Conservation (phyloP, 2,329 filamentous ascomycete genomes). For the Exophiala sideris region DNA sequence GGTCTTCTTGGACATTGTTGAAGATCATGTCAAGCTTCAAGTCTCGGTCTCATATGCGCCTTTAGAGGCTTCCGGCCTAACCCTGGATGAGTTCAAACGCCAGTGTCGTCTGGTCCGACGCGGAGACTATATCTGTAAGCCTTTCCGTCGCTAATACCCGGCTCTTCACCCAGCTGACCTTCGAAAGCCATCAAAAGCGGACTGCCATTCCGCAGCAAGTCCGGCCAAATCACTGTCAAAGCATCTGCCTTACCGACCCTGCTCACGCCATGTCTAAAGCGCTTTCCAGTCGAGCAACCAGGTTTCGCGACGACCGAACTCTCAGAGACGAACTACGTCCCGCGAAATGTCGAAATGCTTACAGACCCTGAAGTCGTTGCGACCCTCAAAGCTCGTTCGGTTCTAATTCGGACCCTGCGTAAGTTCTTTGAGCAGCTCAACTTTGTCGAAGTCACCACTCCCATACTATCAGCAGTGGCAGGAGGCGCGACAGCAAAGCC, state of each 20-base stretch:
- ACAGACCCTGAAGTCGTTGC: constrained; percentile 67
- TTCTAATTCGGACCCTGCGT: constrained; percentile 70
- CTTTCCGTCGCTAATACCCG: constrained; percentile 15
- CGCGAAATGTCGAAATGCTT: constrained; percentile 80
- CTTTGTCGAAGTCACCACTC: constrained; percentile 88
- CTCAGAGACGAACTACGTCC: constrained; percentile 50
- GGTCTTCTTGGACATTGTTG: constrained; percentile 76
- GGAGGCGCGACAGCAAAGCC: constrained; percentile 86
- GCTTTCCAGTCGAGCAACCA: constrained; percentile 58
- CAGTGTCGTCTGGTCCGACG: constrained; percentile 60
- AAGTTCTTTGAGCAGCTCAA: constrained; percentile 66
- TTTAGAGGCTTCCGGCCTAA: constrained; percentile 36
- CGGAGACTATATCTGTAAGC: constrained; percentile 80
- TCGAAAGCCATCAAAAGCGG: constrained; percentile 63
- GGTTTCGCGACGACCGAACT: constrained; percentile 35
- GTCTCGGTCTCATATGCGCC: constrained; percentile 48
- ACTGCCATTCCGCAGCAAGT: constrained; percentile 60
- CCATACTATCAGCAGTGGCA: constrained; percentile 75
- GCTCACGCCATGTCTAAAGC: constrained; percentile 73
- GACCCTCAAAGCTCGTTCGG: constrained; percentile 68
- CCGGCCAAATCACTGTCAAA: constrained; percentile 73
- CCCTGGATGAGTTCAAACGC: constrained; percentile 41
- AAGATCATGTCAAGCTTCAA: constrained; percentile 71
- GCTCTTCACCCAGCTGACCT: constrained; percentile 14
- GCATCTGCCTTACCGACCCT: constrained; percentile 67